phyloP scores from a whole-genome alignment of 2,329 filamentous ascomycete genomes.

The Colletotrichum somersetense region DNA sequence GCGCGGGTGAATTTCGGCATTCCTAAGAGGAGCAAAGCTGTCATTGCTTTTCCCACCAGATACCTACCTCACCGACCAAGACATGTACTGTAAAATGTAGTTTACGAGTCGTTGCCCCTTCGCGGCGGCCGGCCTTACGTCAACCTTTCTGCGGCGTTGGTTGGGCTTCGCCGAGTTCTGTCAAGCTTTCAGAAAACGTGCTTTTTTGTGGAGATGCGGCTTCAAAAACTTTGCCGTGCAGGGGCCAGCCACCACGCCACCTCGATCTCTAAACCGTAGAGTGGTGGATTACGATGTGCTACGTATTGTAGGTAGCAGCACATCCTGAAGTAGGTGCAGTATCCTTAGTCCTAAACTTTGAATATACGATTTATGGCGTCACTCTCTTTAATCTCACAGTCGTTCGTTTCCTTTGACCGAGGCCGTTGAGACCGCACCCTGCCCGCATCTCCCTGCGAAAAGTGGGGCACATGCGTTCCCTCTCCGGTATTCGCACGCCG shows the following conservation, averaged over 20 bases:
- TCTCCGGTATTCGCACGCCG: not conserved
- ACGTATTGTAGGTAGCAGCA: too few relatives aligned
- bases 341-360: too few relatives aligned
- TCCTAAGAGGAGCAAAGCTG: not conserved
- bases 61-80: not conserved
- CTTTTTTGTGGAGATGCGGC: conserved; percentile 20
- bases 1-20: conserved; percentile 8
- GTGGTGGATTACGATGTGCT: too few relatives aligned
- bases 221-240: conserved; percentile 17
- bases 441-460: not conserved
- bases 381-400: not conserved
- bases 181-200: conserved; percentile 37
- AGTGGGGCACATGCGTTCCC: not conserved
- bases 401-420: not conserved
- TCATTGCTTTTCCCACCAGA: not conserved
- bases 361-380: not conserved
- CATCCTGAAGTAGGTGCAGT: too few relatives aligned
- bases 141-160: conserved; percentile 24
- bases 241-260: conserved; percentile 28
- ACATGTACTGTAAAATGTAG: too few relatives aligned
- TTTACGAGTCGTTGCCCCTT: not conserved
- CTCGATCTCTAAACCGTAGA: not conserved
- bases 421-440: not conserved
- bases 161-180: conserved; percentile 27
- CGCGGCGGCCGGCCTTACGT: conserved; percentile 16